phyloP scores from a whole-genome alignment of 805 yeast genomes.

The Limtongozyma cylindracea region DNA sequence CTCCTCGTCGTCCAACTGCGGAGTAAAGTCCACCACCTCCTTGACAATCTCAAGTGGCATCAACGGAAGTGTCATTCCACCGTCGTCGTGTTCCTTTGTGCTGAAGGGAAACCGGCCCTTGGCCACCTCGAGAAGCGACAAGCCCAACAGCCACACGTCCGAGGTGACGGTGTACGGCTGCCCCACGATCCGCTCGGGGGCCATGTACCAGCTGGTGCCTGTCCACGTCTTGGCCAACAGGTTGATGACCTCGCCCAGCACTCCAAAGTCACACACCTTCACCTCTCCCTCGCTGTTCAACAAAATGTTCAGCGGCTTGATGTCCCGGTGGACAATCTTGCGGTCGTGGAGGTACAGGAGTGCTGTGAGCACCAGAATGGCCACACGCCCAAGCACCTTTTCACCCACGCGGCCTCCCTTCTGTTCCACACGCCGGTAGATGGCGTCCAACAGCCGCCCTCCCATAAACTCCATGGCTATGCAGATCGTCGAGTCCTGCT shows the following conservation, averaged over 20 bases:
- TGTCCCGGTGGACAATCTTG: slow-evolving; percentile 81
- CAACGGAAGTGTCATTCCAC: slow-evolving; percentile 6
- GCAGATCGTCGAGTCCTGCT: slow-evolving; percentile 54
- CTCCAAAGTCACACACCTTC: slow-evolving; percentile 93
- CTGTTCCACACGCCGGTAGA: slow-evolving; percentile 51
- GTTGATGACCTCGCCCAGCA: slow-evolving; percentile 88
- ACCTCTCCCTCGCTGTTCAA: slow-evolving; percentile 57
- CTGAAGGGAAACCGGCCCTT: slow-evolving; percentile 69
- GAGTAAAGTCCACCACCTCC: slow-evolving; percentile 61
- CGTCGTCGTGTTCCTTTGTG: slow-evolving; percentile 9
- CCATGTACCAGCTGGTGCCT: slow-evolving; percentile 94
- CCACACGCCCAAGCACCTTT: slow-evolving; percentile 74
- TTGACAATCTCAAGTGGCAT: slow-evolving; percentile 70
- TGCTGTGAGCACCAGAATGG: slow-evolving; percentile 68
- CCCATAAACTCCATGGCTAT: slow-evolving; percentile 98
- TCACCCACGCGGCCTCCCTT: slow-evolving; percentile 76
- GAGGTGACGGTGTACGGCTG: slow-evolving; percentile 87
- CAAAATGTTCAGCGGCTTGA: slow-evolving; percentile 84
- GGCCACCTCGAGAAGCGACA: slow-evolving; percentile 82
- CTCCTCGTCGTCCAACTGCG: slow-evolving; percentile 49
- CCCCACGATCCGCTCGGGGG: slow-evolving; percentile 92
- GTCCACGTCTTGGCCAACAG: slow-evolving; percentile 91
- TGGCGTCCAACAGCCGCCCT: slow-evolving; percentile 73
- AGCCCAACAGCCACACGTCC: slow-evolving; percentile 92
- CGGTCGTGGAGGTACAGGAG: slow-evolving; percentile 72